These are phyloP conservation scores for Zymoseptoria tritici DNA, from an alignment of 2,329 filamentous ascomycete genomes.

Conservation along the genomic window DNA sequence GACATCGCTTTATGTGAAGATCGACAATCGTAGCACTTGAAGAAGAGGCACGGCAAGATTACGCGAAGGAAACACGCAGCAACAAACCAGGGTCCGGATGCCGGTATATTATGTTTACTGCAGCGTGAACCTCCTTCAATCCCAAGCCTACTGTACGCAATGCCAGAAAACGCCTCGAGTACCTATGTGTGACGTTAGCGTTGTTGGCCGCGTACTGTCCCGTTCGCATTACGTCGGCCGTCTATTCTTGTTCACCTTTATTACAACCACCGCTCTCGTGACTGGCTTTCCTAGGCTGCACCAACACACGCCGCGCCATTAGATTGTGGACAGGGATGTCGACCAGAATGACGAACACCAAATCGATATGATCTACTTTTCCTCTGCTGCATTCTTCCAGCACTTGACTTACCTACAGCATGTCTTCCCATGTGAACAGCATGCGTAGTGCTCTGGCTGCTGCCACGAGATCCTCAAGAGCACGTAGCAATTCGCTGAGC, in stretches of 20 bases:
- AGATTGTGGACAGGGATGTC: not conserved
- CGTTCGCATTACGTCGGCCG: too few relatives aligned
- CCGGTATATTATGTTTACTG: not conserved
- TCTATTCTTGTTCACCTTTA: not conserved
- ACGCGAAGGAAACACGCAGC: not conserved
- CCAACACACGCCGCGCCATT: not conserved
- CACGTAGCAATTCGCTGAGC: constrained; percentile 37
- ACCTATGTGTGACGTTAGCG: not conserved
- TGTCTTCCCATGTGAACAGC: not conserved
- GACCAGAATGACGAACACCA: not conserved
- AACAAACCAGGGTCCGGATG: not conserved
- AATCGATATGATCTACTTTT: not conserved
- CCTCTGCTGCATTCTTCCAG: not conserved
- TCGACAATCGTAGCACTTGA: not conserved
- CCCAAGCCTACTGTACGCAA: not conserved
- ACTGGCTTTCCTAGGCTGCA: not conserved
- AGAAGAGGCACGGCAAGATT: not conserved
- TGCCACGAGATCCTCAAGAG: constrained; percentile 19
- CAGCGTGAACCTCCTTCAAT: not conserved
- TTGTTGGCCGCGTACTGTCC: not conserved
- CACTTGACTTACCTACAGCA: not conserved
- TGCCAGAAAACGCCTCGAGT: not conserved
- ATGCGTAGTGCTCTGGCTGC: constrained; percentile 27
- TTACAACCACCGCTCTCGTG: not conserved
- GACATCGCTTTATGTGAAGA: too few relatives aligned